Conservation (phyloP, 768 basidiomycete genomes). For the Boletales sp. region DNA sequence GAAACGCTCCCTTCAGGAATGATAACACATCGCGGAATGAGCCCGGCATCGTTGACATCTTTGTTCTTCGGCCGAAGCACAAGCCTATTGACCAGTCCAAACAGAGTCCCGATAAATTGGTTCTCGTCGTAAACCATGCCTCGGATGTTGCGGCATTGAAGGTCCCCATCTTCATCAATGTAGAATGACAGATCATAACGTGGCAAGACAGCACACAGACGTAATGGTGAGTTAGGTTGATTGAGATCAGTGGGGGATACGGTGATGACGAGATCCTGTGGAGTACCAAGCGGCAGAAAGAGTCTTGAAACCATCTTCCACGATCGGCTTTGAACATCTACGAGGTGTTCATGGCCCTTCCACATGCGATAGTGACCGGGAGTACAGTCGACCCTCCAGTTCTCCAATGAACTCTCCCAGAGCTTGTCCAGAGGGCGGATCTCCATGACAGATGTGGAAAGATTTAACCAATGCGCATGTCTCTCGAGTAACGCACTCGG, state of each 20-base stretch:
- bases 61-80: slow-evolving; percentile 32
- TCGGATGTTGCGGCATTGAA: slow-evolving; percentile 41
- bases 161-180: slow-evolving; percentile 26
- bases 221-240: background rate
- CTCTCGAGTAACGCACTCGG: slow-evolving; percentile 19
- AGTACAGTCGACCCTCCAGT: slow-evolving; percentile 24
- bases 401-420: slow-evolving; percentile 24
- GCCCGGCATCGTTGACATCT: background rate
- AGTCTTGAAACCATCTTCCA: slow-evolving; percentile 26
- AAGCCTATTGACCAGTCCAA: slow-evolving; percentile 40
- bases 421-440: slow-evolving; percentile 22
- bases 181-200: slow-evolving; percentile 42
- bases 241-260: background rate
- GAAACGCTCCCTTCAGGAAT: slow-evolving; percentile 36
- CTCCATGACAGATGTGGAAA: slow-evolving; percentile 21
- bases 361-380: slow-evolving; percentile 5
- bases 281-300: slow-evolving; percentile 21
- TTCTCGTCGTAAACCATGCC: slow-evolving; percentile 39
- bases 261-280: slow-evolving; percentile 22
- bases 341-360: slow-evolving; percentile 8
- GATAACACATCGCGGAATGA: slow-evolving; percentile 28
- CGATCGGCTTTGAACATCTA: slow-evolving; percentile 27
- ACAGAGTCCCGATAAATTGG: slow-evolving; percentile 43
- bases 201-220: slow-evolving; percentile 33
- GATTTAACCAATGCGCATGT: slow-evolving; percentile 32